These are phyloP conservation scores for Globisporangium canariense DNA, from an alignment of 352 stramenopile species.

Conservation along the genomic window DNA sequence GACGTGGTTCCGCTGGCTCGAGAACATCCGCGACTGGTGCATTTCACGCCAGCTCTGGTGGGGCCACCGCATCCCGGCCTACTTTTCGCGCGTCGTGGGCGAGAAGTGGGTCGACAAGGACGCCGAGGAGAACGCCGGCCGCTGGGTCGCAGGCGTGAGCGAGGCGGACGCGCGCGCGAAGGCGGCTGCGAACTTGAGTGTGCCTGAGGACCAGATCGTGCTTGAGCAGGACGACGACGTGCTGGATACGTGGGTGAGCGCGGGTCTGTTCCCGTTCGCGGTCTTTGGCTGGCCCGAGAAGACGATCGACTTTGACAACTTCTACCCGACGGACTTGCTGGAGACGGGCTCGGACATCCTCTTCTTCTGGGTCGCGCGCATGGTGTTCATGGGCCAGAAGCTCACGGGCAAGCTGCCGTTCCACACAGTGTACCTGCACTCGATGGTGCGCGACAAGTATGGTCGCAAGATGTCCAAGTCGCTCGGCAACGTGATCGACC, in stretches of 20 bases:
- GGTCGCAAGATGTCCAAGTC: constrained; percentile 99
- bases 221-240: constrained; percentile 99
- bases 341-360: constrained; percentile 99
- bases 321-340: constrained; percentile 95
- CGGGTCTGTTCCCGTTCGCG: constrained; percentile 94
- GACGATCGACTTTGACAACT: constrained; percentile 76
- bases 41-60: constrained; percentile 99
- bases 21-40: constrained; percentile 99
- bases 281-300: constrained; percentile 82
- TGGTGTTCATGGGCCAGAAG: constrained; percentile 96
- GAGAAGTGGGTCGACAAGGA: constrained; percentile 75
- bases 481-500: constrained; percentile 98
- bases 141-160: constrained; percentile 76
- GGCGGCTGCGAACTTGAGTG: constrained; percentile 65
- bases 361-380: constrained; percentile 99
- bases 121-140: constrained; percentile 44
- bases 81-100: constrained; percentile 91
- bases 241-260: constrained; percentile 99
- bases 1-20: constrained; percentile 97
- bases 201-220: constrained; percentile 57
- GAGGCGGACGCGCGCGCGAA: constrained; percentile 89
- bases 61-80: constrained; percentile 99
- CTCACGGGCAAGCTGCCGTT: constrained; percentile 97
- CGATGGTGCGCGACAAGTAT: constrained; percentile 97
- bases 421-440: constrained; percentile 96